Base-by-base conservation (phyloP, 2,329 filamentous ascomycete genomes). In the Cytospora piceae region DNA sequence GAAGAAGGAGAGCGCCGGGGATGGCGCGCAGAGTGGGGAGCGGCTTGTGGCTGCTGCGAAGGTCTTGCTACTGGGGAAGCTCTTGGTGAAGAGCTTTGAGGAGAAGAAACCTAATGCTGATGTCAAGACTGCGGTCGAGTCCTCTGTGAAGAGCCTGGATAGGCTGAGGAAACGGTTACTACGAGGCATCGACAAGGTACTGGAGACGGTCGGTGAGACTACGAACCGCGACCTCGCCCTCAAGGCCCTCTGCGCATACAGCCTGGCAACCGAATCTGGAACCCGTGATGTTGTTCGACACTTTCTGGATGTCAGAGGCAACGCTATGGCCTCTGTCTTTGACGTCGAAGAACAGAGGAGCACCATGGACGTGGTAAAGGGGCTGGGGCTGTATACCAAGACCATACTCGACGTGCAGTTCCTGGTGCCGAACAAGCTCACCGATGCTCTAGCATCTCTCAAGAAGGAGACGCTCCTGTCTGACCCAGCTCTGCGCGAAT, bases 161-260 rank as follows among this genome's bases (percentile, higher is more conserved):
- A 82, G 79, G 27, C 77, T 93, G 60, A 84, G 89, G 51, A 83
- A 83, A 59, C 87, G 86, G 69, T 79, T 96, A 2, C 76, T 91
- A 49, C 82, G 84, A 59, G 86, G 86, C 20, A 86, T 96, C 29
- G 87, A 94, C 61, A 90, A 86, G 70, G 81, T 92, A 5, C 75
- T 96, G 61, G 83, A 85, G 69, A 86, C 84, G 57, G 84, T 89
- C 31, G 84, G 89, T 83, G 75, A 83, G 72, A 68, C 79, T 73
- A 68, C 75, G 67, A 70, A 82, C 70, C 72, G 82, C 65, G 72
- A 81, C 67, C 81, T 85, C 27, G 82, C 95, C 20, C 80, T 94
- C 15, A 89, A 92, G 71, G 88, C 90, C 0, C 82, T 97, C 70
- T 91, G 89, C 64, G 93, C 94, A 0, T 94, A 93, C 74, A 93